These are phyloP conservation scores for Berberis vulgaris DNA, from an alignment of 164 flowering plant species.

Conservation along the genomic window DNA sequence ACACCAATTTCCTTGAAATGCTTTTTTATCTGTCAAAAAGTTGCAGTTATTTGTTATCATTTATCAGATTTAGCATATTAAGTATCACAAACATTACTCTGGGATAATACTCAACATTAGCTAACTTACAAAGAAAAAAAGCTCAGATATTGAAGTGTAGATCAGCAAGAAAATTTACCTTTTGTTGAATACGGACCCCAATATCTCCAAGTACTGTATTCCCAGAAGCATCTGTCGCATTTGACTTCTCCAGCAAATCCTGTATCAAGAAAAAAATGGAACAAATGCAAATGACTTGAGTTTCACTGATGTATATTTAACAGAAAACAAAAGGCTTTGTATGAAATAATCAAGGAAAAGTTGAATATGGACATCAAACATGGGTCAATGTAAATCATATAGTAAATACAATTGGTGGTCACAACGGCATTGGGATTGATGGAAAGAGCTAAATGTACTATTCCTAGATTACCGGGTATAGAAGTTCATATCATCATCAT, in stretches of 20 bases:
- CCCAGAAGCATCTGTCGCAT: conserved; percentile 39
- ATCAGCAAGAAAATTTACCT: conserved; percentile 15
- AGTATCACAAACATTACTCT: no score
- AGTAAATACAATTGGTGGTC: no score
- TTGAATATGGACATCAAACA: no score
- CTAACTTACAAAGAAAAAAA: neutral
- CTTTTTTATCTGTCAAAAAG: conserved; percentile 27
- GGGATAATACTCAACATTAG: no score
- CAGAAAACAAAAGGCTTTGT: neutral
- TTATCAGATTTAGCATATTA: no score
- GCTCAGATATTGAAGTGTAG: neutral
- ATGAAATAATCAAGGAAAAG: no score
- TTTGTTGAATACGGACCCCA: conserved; percentile 36
- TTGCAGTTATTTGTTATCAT: neutral
- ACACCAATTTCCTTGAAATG: conserved; percentile 33
- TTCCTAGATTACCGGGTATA: no score
- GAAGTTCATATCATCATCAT: no score
- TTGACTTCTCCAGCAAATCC: conserved; percentile 33
- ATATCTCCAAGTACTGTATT: conserved; percentile 31
- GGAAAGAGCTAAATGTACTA: no score
- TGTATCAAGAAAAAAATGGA: conserved; percentile 2
- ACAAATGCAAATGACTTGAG: neutral
- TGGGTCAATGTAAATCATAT: no score
- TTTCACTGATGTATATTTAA: neutral
- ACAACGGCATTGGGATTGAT: no score